Evolutionary conservation across 108 stramenopile genomes (phyloP).

Genomic region (Chaetoceros tenuissimus): DNA sequence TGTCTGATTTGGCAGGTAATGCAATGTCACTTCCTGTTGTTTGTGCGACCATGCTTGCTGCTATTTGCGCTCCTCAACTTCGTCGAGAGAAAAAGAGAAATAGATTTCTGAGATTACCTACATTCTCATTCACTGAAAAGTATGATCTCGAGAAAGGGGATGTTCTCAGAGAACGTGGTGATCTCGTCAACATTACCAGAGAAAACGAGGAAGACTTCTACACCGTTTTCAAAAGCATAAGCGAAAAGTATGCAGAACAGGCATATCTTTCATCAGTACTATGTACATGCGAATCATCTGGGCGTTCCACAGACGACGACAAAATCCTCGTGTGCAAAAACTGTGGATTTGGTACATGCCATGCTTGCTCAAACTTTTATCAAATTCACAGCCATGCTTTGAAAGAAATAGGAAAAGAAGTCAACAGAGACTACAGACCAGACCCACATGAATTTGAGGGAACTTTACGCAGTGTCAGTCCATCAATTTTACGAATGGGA

Average conservation of each 20-base stretch:
- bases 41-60: slow-evolving; percentile 57
- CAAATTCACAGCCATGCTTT: slow-evolving; percentile 25
- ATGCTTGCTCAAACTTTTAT: slow-evolving; percentile 22
- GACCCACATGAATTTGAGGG: slow-evolving; percentile 19
- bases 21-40: slow-evolving; percentile 74
- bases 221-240: slow-evolving; percentile 19
- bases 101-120: background rate
- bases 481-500: slow-evolving; percentile 22
- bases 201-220: background rate
- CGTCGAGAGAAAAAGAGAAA: slow-evolving; percentile 18
- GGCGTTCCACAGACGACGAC: slow-evolving; percentile 20
- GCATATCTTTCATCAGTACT: slow-evolving; percentile 48
- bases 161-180: background rate
- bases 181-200: background rate
- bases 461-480: slow-evolving; percentile 33
- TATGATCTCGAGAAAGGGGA: background rate
- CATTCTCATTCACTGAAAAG: background rate
- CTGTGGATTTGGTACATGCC: slow-evolving; percentile 36
- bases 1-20: slow-evolving; percentile 74
- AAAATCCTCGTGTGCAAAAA: slow-evolving; percentile 32
- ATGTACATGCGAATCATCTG: slow-evolving; percentile 62
- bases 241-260: slow-evolving; percentile 21
- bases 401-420: slow-evolving; percentile 16
- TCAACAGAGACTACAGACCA: slow-evolving; percentile 9
- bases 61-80: slow-evolving; percentile 43